Evolutionary conservation across 2,329 filamentous ascomycete genomes (phyloP).

Genomic region (Aspergillus spinulosporus): DNA sequence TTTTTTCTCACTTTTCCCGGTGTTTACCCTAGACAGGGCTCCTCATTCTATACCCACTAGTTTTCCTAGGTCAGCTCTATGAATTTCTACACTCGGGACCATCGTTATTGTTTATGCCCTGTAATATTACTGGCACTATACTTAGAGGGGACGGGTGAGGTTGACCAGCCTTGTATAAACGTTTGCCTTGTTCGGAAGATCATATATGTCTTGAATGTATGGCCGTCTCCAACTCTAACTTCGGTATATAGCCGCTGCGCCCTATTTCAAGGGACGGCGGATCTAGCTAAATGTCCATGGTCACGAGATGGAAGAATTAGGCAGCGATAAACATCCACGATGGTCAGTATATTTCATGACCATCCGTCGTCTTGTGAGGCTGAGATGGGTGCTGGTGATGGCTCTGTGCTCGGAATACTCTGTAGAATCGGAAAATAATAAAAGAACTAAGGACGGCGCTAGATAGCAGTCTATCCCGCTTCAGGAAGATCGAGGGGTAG

Average conservation of each 20-base stretch:
- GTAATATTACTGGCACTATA: conserved; percentile 6
- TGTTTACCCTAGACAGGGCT: neutral
- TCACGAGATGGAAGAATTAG: too few species aligned
- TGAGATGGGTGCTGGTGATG: too few species aligned
- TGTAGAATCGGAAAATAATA: conserved; percentile 5
- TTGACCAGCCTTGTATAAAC: neutral
- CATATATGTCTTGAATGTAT: too few species aligned
- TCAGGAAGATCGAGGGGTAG: conserved; percentile 19
- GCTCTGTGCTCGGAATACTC: neutral
- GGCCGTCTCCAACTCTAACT: too few species aligned
- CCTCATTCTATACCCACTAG: neutral
- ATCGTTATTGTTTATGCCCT: neutral
- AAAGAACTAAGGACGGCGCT: conserved; percentile 3
- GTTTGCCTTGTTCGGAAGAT: too few species aligned
- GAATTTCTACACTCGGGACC: neutral
- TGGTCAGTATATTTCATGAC: too few species aligned
- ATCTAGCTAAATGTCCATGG: too few species aligned
- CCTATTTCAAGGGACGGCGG: too few species aligned
- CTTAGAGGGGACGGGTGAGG: neutral
- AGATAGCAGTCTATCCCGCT: conserved; percentile 16
- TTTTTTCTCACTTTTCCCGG: neutral
- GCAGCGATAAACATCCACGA: too few species aligned
- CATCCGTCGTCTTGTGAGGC: too few species aligned
- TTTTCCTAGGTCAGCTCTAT: neutral
- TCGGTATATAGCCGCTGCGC: too few species aligned